Conservation (phyloP, 2,329 filamentous ascomycete genomes). For the Dothistroma pini region DNA sequence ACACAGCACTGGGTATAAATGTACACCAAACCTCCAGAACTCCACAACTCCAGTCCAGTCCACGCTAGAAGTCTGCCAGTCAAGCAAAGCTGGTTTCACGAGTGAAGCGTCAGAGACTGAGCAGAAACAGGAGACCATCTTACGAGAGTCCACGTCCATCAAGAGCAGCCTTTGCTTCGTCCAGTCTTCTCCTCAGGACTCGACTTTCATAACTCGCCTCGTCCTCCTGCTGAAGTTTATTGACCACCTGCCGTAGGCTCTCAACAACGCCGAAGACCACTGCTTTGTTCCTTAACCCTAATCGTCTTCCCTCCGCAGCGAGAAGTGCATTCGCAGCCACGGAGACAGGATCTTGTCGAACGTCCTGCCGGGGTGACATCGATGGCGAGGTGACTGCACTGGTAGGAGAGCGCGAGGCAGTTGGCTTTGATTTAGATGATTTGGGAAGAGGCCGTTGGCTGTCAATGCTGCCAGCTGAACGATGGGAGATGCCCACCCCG, state of each 20-base stretch:
- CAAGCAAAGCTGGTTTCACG: background rate
- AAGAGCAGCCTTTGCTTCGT: slow-evolving; percentile 68
- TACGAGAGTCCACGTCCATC: slow-evolving; percentile 50
- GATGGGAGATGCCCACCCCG: slow-evolving; percentile 31
- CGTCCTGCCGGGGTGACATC: slow-evolving; percentile 24
- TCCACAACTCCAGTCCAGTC: background rate
- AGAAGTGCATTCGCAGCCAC: slow-evolving; percentile 40
- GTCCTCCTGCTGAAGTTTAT: slow-evolving; percentile 46
- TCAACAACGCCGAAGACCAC: slow-evolving; percentile 51
- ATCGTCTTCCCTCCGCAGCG: slow-evolving; percentile 36
- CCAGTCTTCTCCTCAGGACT: slow-evolving; percentile 66
- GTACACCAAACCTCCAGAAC: background rate
- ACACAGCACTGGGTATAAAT: background rate
- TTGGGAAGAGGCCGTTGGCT: slow-evolving; percentile 29
- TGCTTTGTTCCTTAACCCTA: slow-evolving; percentile 55
- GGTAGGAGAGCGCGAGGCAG: background rate
- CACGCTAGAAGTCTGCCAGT: background rate
- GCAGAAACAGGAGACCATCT: background rate
- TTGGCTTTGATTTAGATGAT: slow-evolving; percentile 9
- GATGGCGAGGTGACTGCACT: slow-evolving; percentile 15
- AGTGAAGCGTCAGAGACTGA: background rate
- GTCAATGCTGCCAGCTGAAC: slow-evolving; percentile 16
- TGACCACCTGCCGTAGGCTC: slow-evolving; percentile 52
- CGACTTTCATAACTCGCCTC: slow-evolving; percentile 55
- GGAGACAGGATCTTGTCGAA: slow-evolving; percentile 36